A percentile compares a stretch with the other conserved stretches of the same genome.
Evolutionary conservation across 148 eudicot species (phyloP).

Genomic region (Fagopyrum esculentum): DNA sequence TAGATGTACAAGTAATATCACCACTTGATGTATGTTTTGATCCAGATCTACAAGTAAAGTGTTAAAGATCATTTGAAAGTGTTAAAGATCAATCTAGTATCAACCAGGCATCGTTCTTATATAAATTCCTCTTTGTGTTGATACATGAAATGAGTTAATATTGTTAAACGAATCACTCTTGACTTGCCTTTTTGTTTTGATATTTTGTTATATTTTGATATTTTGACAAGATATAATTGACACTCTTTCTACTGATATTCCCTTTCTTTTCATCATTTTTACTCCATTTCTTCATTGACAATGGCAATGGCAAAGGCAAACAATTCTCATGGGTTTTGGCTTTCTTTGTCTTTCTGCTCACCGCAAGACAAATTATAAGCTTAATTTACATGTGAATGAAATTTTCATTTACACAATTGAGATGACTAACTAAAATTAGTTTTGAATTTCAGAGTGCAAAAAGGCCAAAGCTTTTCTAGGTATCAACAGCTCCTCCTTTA

Average conservation of each 20-base stretch:
- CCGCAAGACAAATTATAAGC: conserved; percentile 60
- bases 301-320: conserved; percentile 99
- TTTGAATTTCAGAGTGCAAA: conserved; percentile 45
- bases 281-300: conserved; percentile 25
- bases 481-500: conserved; percentile 62
- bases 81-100: background rate
- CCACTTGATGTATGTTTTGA: too few relatives aligned
- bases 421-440: too few relatives aligned
- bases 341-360: conserved; percentile 60
- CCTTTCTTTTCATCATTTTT: background rate
- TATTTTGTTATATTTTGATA: background rate
- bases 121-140: background rate
- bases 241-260: too few relatives aligned
- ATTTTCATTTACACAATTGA: background rate
- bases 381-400: background rate
- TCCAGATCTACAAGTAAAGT: background rate
- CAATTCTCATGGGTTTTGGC: conserved; percentile 58
- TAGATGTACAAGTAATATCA: too few relatives aligned
- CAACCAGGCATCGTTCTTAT: background rate
- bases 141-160: background rate
- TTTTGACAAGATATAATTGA: too few relatives aligned
- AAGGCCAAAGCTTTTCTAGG: conserved; percentile 67
- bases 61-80: background rate
- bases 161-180: background rate
- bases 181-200: background rate